Conservation (phyloP, 148 eudicot species). For the Rhododendron molle region DNA sequence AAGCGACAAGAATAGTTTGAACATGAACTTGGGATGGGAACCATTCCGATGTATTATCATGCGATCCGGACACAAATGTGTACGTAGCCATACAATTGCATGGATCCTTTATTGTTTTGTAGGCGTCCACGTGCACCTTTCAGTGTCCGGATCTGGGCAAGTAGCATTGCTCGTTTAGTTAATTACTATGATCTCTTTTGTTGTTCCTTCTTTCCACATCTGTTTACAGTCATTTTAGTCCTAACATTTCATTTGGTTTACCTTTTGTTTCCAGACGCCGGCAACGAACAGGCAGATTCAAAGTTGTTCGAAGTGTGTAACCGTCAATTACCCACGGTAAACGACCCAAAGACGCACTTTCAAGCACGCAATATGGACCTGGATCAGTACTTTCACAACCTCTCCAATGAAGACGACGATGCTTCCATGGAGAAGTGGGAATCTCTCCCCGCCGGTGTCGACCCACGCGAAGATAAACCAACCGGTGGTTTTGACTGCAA, state of each 20-base stretch:
- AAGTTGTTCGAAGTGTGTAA: background rate
- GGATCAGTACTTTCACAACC: conserved; percentile 28
- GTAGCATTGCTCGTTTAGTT: background rate
- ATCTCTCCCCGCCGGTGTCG: conserved; percentile 16
- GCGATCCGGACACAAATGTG: background rate
- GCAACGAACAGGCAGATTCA: background rate
- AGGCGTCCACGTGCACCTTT: background rate
- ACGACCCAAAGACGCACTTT: background rate
- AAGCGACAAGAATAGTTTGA: background rate
- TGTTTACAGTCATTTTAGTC: background rate
- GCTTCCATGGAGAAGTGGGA: conserved; percentile 23
- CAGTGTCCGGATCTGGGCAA: background rate
- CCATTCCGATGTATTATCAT: background rate
- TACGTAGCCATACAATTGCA: background rate
- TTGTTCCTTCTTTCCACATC: background rate
- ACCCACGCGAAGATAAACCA: conserved; percentile 23
- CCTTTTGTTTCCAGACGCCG: background rate
- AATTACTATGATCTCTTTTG: background rate
- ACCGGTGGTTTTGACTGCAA: conserved; percentile 77
- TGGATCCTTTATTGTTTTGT: too few species aligned
- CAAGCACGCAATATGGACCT: conserved; percentile 16
- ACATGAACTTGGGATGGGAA: background rate
- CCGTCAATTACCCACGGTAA: background rate
- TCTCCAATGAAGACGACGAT: conserved; percentile 12
- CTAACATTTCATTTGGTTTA: background rate